Conservation (phyloP, 1,139 yeast genomes). For the Sugiyamaella grinbergsii region DNA sequence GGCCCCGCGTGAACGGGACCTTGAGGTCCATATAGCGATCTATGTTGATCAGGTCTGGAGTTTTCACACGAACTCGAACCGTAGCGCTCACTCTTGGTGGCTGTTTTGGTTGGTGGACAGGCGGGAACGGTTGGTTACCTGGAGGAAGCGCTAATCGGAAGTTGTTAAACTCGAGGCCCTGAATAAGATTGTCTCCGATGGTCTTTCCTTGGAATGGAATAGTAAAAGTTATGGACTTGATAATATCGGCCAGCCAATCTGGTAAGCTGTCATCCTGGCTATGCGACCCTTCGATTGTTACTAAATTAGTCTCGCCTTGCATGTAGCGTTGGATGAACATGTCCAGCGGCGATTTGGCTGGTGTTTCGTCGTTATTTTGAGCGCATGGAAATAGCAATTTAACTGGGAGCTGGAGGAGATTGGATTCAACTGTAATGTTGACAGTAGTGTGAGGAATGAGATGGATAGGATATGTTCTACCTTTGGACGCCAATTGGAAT, state of each 20-base stretch:
- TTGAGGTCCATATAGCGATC: slow-evolving; percentile 25
- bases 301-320: slow-evolving; percentile 27
- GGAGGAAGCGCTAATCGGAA: slow-evolving; percentile 33
- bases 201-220: slow-evolving; percentile 29
- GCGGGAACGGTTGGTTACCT: slow-evolving; percentile 22
- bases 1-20: slow-evolving; percentile 36
- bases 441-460: slow-evolving; percentile 26
- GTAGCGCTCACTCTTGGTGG: slow-evolving; percentile 34
- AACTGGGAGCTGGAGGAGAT: slow-evolving; percentile 25
- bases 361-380: slow-evolving; percentile 11
- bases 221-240: slow-evolving; percentile 23
- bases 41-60: slow-evolving; percentile 30
- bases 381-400: slow-evolving; percentile 29
- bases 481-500: slow-evolving; percentile 26
- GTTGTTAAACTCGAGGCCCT: slow-evolving; percentile 30
- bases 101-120: slow-evolving; percentile 26
- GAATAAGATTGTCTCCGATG: slow-evolving; percentile 30
- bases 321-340: slow-evolving; percentile 30
- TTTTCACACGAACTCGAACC: slow-evolving; percentile 29
- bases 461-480: slow-evolving; percentile 27
- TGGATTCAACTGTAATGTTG: slow-evolving; percentile 27
- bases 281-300: slow-evolving; percentile 27
- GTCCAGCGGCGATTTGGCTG: slow-evolving; percentile 32
- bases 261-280: slow-evolving; percentile 27
- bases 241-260: slow-evolving; percentile 27